These are phyloP conservation scores for Ziziphus jujuba DNA, from an alignment of 306 rosid genomes.

Conservation along the genomic window DNA sequence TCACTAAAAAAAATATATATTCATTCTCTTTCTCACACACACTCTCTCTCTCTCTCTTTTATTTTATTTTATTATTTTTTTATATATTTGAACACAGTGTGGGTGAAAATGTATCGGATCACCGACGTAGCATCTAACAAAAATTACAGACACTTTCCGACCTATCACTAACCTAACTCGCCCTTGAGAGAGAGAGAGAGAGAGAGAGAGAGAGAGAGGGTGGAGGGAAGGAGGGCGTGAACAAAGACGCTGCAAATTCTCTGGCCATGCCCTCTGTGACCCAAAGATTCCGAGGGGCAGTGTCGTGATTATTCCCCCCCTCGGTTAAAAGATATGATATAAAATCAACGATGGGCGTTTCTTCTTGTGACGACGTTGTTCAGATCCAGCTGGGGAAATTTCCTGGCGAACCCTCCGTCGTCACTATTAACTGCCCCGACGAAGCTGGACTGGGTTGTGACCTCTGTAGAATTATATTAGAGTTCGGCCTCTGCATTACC, in stretches of 20 bases:
- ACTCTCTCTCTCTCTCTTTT: no score
- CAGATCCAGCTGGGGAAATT: slow-evolving; percentile 47
- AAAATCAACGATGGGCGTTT: slow-evolving; percentile 59
- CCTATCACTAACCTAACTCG: neutral
- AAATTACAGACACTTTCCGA: neutral
- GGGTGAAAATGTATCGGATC: neutral
- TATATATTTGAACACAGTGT: no score
- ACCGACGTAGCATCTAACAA: neutral
- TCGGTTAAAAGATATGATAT: neutral
- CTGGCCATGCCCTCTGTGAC: neutral
- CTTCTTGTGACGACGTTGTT: slow-evolving; percentile 64
- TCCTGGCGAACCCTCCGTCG: slow-evolving; percentile 43
- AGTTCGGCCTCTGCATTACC: slow-evolving; percentile 67
- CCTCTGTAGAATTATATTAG: slow-evolving; percentile 61
- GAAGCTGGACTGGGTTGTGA: slow-evolving; percentile 87
- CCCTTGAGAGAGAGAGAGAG: neutral
- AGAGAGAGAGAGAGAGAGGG: no score
- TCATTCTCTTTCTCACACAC: no score
- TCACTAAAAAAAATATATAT: no score
- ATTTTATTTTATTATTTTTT: no score
- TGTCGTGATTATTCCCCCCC: neutral
- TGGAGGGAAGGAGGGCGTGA: no score
- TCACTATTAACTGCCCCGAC: slow-evolving; percentile 83
- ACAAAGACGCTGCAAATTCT: no score
- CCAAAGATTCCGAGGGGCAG: slow-evolving; percentile 1